Evolutionary conservation across 805 yeast species (phyloP), one percentile per base, ranked within the genome.

Genomic region (Candida coleopterorum): DNA sequence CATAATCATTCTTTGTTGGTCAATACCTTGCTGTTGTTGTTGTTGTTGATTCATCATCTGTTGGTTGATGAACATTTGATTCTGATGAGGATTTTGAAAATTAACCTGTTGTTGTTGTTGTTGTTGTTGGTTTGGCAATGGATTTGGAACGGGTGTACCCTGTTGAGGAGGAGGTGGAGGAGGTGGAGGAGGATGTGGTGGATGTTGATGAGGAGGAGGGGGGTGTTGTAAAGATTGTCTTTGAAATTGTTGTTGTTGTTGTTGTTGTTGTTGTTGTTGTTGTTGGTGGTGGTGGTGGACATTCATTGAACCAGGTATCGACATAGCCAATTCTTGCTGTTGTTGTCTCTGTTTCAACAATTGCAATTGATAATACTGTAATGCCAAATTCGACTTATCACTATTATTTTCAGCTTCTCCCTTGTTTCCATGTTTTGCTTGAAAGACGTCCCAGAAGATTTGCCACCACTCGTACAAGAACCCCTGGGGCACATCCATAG

Each of bases 401-500:
- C 12, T 6, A 32, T 14, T 34, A 27, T n/a, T 28, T 18, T 17
- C 12, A 9, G 21, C 18, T 3, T 22, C 34, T 9, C 37, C 66
- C 44, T 75, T 78, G 9, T 20, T 20, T 44, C 75, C 78, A 28
- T 85, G 78, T 48, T 87, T 72, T 3, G 94, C 95, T 51, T 84
- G 84, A 59, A 82, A 85, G 20, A 87, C 80, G 55, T 88, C 96
- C 96, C 96, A 89, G 55, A 88, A 89, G 12, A 89, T 79, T 65
- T 79, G 87, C 96, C 96, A 88, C 97, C 97, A 88, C 56, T 89
- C 97, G 50, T 77, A 81, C 17, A 88, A 62, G 51, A 86, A 88
- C 6, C 96, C 93, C 48, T 81, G 85, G 0, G 94, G 93, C 2
- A 94, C 82, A 52, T 87, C 93, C 72, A 84, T 75, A 9, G 78